Evolutionary conservation across 1,139 yeast genomes (phyloP).

Genomic region (Yamadazyma blattariae): DNA sequence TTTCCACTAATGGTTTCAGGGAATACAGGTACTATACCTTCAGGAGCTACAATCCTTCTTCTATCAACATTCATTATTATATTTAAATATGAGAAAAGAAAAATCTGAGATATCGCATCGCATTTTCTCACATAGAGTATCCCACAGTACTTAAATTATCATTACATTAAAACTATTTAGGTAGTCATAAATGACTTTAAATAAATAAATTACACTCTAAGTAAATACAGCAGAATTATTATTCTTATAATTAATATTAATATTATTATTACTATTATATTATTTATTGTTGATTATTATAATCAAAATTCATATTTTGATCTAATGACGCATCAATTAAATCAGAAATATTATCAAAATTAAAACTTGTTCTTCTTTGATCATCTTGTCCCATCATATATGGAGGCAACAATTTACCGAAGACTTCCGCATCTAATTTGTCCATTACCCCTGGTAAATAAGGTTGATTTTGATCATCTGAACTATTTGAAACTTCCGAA

Average conservation of each 20-base stretch:
- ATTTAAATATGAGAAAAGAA: too few relatives aligned
- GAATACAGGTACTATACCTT: constrained; percentile 46
- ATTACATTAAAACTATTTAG: too few relatives aligned
- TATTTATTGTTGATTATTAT: too few relatives aligned
- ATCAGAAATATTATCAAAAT: constrained; percentile 12
- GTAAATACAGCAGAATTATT: too few relatives aligned
- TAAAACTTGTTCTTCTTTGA: constrained; percentile 10
- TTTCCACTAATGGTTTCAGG: not conserved
- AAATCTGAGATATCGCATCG: too few relatives aligned
- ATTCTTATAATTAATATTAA: too few relatives aligned
- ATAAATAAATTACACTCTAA: too few relatives aligned
- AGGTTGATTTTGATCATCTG: constrained; percentile 14
- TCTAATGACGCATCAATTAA: constrained; percentile 6
- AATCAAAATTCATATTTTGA: not conserved
- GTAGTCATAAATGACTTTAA: too few relatives aligned
- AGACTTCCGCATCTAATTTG: constrained; percentile 76
- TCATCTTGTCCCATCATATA: constrained; percentile 51
- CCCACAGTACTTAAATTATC: too few relatives aligned
- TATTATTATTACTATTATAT: too few relatives aligned
- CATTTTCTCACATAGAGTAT: too few relatives aligned
- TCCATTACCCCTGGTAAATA: constrained; percentile 84
- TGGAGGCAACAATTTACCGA: constrained; percentile 81
- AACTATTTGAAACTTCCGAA: constrained; percentile 8
- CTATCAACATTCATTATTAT: constrained; percentile 45
- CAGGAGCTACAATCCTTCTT: constrained; percentile 71